Percentiles rank a stretch among this genome's conserved stretches.
These are phyloP conservation scores for Barnettozyma botsteinii DNA, from an alignment of 805 yeast genomes.

Conservation along the genomic window DNA sequence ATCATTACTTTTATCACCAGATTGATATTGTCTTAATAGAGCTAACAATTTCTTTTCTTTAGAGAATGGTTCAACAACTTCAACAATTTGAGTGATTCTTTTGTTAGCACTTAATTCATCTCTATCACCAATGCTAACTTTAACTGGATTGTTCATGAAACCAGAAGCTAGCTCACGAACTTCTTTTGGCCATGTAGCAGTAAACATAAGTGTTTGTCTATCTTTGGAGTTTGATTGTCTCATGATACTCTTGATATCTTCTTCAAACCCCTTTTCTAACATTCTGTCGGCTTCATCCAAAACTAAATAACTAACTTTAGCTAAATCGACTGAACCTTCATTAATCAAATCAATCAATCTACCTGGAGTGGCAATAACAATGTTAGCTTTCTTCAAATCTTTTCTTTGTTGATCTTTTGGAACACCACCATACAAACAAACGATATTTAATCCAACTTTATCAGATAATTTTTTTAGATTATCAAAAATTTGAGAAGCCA, in stretches of 20 bases:
- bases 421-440: constrained; percentile 95
- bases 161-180: constrained; percentile 86
- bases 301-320: constrained; percentile 68
- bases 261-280: constrained; percentile 98
- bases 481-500: constrained; percentile 90
- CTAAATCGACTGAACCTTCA: constrained; percentile 75
- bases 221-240: constrained; percentile 43
- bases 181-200: constrained; percentile 99
- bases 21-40: constrained; percentile 67
- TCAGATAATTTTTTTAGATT: constrained; percentile 63
- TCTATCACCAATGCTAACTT: constrained; percentile 87
- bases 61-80: constrained; percentile 74
- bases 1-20: constrained; percentile 61
- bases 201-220: constrained; percentile 95
- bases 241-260: constrained; percentile 84
- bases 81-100: constrained; percentile 88
- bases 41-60: constrained; percentile 76
- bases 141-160: constrained; percentile 82
- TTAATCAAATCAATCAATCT: constrained; percentile 84
- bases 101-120: constrained; percentile 94
- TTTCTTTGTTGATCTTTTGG: constrained; percentile 87
- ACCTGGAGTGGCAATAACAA: constrained; percentile 98
- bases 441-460: constrained; percentile 58
- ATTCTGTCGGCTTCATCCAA: constrained; percentile 98
- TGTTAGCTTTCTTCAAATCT: constrained; percentile 58